phyloP scores from a whole-genome alignment of 2,329 filamentous ascomycete species.

The Hymenoscyphus fraxineus region DNA sequence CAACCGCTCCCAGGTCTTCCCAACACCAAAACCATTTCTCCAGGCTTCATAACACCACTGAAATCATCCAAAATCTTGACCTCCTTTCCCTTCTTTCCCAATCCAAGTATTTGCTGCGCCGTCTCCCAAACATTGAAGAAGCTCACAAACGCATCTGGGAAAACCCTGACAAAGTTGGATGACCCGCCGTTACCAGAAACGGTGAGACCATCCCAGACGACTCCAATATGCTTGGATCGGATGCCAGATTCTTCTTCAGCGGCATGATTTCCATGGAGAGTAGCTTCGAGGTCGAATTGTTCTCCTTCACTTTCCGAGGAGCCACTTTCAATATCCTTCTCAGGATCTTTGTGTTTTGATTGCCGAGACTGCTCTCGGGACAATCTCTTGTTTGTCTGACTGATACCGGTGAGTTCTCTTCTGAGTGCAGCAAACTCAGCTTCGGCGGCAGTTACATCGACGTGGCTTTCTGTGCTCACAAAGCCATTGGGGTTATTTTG shows the following conservation, averaged over 20 bases:
- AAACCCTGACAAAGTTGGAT: conserved; percentile 68
- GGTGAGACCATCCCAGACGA: conserved; percentile 73
- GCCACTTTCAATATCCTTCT: conserved; percentile 58
- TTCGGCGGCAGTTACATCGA: conserved; percentile 61
- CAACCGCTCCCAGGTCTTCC: conserved; percentile 42
- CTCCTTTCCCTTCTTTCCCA: conserved; percentile 65
- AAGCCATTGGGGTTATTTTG: conserved; percentile 46
- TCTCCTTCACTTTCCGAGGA: conserved; percentile 43
- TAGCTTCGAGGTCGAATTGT: conserved; percentile 71
- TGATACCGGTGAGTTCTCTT: conserved; percentile 55
- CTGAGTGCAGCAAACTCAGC: conserved; percentile 68
- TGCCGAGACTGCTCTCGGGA: conserved; percentile 42
- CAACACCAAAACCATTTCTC: conserved; percentile 65
- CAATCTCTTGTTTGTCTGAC: conserved; percentile 50
- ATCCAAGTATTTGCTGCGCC: conserved; percentile 57
- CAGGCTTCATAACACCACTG: conserved; percentile 66
- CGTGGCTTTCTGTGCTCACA: conserved; percentile 40
- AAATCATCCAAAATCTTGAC: conserved; percentile 72
- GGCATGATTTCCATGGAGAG: conserved; percentile 66
- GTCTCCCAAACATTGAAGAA: conserved; percentile 74
- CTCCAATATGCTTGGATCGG: conserved; percentile 73
- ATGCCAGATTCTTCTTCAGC: conserved; percentile 76
- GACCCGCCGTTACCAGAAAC: conserved; percentile 72
- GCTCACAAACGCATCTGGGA: conserved; percentile 66
- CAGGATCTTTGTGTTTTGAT: conserved; percentile 24